Percentiles rank a stretch among this genome's conserved stretches.
Evolutionary conservation across 441 rosid genomes (phyloP).

Genomic region (Hura crepitans): DNA sequence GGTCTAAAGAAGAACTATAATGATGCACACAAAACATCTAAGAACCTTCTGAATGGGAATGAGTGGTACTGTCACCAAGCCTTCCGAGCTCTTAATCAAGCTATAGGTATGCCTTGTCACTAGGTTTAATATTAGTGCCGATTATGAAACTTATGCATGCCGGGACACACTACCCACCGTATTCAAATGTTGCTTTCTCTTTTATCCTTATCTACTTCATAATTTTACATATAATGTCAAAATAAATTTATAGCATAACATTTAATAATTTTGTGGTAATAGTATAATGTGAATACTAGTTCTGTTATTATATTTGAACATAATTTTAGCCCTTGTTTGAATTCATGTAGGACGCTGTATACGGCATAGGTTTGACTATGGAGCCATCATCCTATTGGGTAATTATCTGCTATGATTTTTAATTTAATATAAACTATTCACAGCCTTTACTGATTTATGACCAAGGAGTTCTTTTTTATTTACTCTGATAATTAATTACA

Average conservation of each 20-base stretch:
- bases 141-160: neutral
- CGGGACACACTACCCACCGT: neutral
- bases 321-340: constrained; percentile 3
- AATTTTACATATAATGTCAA: neutral
- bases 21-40: constrained; percentile 69
- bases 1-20: constrained; percentile 82
- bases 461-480: neutral
- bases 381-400: constrained; percentile 91
- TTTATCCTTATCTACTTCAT: neutral
- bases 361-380: constrained; percentile 86
- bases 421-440: neutral
- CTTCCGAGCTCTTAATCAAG: constrained; percentile 95
- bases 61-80: constrained; percentile 99
- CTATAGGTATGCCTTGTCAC: constrained; percentile 55
- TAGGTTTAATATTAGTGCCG: constrained; percentile 17
- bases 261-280: neutral
- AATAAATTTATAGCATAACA: neutral
- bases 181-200: neutral
- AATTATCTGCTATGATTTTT: constrained; percentile 14
- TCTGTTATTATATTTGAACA: neutral
- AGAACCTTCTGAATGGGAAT: constrained; percentile 77
- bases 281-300: constrained; percentile 11
- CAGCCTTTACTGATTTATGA: neutral
- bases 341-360: constrained; percentile 80
- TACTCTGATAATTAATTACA: neutral